phyloP scores from a whole-genome alignment of 768 basidiomycete species.

The Omphalotus guepiniiformis region DNA sequence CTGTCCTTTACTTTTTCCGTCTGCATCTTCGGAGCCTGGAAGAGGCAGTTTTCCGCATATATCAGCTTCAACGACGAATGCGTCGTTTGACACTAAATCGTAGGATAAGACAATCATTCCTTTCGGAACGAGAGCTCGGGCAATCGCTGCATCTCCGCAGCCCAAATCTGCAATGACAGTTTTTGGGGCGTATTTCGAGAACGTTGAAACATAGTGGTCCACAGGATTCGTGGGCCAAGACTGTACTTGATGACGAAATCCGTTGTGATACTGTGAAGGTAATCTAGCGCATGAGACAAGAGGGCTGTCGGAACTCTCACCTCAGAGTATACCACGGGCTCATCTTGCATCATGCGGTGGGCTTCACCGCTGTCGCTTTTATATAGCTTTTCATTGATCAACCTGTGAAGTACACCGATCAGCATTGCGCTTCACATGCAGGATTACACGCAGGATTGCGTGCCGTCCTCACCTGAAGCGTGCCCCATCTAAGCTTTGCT shows the following conservation, averaged over 20 bases:
- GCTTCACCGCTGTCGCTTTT: constrained; percentile 77
- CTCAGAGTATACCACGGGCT: constrained; percentile 79
- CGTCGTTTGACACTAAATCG: constrained; percentile 71
- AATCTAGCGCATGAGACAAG: background rate
- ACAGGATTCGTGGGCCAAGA: constrained; percentile 95
- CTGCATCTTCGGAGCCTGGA: constrained; percentile 66
- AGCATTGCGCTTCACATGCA: background rate
- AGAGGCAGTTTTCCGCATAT: constrained; percentile 76
- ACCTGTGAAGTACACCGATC: constrained; percentile 35
- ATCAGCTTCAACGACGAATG: constrained; percentile 87
- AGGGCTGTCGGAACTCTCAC: constrained; percentile 36
- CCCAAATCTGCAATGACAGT: constrained; percentile 90
- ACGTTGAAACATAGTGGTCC: constrained; percentile 64
- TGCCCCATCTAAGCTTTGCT: constrained; percentile 78
- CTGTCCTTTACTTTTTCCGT: constrained; percentile 39
- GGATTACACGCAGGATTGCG: too few species aligned
- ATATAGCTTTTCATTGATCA: constrained; percentile 92
- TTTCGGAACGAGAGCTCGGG: constrained; percentile 64
- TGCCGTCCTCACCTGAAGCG: constrained; percentile 72
- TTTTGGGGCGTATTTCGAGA: constrained; percentile 59
- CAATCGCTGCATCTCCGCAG: constrained; percentile 91
- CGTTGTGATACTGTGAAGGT: constrained; percentile 76
- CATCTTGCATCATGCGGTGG: constrained; percentile 76
- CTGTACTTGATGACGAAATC: constrained; percentile 87
- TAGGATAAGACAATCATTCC: constrained; percentile 72